Evolutionary conservation across 352 stramenopile species (phyloP).

Genomic region (Thraustochytrium striatum): DNA sequence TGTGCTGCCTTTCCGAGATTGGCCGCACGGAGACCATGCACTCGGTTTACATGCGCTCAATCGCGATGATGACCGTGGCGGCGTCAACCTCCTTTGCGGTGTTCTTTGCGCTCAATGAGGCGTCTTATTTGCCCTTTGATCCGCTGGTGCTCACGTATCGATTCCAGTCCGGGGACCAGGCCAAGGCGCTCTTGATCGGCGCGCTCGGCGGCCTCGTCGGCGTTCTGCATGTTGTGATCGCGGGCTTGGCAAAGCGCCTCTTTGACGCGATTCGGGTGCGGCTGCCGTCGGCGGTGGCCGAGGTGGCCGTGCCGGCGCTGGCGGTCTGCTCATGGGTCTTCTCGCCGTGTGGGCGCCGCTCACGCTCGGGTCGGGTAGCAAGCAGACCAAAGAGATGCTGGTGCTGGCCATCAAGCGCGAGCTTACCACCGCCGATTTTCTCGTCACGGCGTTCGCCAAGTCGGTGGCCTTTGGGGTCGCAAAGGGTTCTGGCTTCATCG

Average conservation of each 20-base stretch:
- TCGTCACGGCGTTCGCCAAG: constrained; percentile 47
- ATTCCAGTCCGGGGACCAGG: constrained; percentile 43
- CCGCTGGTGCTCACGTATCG: constrained; percentile 5
- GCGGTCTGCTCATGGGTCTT: constrained; percentile 36
- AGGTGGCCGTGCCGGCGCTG: constrained; percentile 37
- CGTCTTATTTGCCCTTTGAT: constrained; percentile 38
- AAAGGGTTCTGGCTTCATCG: constrained; percentile 47
- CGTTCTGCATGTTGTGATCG: constrained; percentile 40
- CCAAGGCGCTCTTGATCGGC: constrained; percentile 40
- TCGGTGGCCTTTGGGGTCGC: constrained; percentile 46
- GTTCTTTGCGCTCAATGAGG: constrained; percentile 45
- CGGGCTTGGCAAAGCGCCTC: constrained; percentile 38
- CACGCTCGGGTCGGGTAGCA: constrained; percentile 40
- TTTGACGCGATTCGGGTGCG: constrained; percentile 27
- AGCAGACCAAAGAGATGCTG: constrained; percentile 42
- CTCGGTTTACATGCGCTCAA: constrained; percentile 49
- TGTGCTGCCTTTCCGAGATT: constrained; percentile 47
- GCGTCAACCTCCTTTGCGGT: constrained; percentile 42
- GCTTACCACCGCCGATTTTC: not conserved
- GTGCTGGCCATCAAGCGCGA: constrained; percentile 3
- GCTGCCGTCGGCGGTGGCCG: not conserved
- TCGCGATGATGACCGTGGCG: constrained; percentile 43
- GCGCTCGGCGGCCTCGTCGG: constrained; percentile 32
- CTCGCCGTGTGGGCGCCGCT: constrained; percentile 39
- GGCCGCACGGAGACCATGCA: constrained; percentile 44